Evolutionary conservation across 2,329 filamentous ascomycete species (phyloP).

Genomic region (Ambrosiella xylebori): DNA sequence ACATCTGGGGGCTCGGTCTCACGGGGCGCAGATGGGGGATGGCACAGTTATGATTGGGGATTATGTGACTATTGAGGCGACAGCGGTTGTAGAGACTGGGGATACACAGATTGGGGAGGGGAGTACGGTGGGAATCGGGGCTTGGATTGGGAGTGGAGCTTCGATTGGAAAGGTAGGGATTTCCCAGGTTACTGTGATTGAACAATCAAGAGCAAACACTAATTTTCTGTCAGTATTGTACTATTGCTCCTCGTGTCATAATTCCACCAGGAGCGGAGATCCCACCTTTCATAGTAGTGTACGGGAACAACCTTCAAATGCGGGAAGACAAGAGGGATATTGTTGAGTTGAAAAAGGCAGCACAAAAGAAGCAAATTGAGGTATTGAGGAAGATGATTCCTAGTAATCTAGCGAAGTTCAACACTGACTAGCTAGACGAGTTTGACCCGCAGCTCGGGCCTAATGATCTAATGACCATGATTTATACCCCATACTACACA

Average conservation of each 20-base stretch:
- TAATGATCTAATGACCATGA: neutral
- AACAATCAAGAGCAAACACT: neutral
- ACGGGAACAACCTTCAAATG: conserved; percentile 39
- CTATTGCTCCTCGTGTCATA: conserved; percentile 46
- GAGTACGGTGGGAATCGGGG: conserved; percentile 40
- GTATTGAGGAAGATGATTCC: conserved; percentile 49
- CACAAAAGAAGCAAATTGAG: conserved; percentile 50
- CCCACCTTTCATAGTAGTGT: conserved; percentile 52
- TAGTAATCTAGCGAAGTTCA: conserved; percentile 38
- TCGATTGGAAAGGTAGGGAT: conserved; percentile 43
- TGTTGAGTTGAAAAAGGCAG: conserved; percentile 44
- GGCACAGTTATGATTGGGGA: conserved; percentile 41
- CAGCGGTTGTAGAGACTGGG: conserved; percentile 42
- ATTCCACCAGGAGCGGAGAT: conserved; percentile 40
- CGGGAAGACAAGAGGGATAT: conserved; percentile 43
- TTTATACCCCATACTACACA: neutral
- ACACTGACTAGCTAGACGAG: neutral
- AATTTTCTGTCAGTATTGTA: conserved; percentile 40
- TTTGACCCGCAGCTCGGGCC: neutral
- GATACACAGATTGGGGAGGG: conserved; percentile 45
- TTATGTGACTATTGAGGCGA: conserved; percentile 44
- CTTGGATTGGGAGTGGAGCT: conserved; percentile 41
- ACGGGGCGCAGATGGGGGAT: conserved; percentile 15
- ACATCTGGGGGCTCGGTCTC: conserved; percentile 31
- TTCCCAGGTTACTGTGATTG: neutral